A percentile compares a stretch with the other conserved stretches of the same genome.
phyloP scores from a whole-genome alignment of 495 filamentous ascomycete species.

The Trichoderma asperelloides region DNA sequence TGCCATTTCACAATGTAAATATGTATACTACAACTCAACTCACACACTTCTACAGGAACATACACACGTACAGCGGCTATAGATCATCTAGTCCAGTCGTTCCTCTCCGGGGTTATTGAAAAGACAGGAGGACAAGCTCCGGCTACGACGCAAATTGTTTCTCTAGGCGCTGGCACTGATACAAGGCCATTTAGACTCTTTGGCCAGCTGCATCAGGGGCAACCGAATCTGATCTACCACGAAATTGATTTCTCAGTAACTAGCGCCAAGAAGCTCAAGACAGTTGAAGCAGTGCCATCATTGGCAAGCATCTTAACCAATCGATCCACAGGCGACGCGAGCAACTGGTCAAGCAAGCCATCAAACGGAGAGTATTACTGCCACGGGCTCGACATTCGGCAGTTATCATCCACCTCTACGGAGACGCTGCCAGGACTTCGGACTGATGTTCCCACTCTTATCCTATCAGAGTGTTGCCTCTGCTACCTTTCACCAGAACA shows the following conservation, averaged over 20 bases:
- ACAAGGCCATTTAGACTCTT: constrained; percentile 73
- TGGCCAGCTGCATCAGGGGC: constrained; percentile 18
- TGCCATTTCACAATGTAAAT: constrained; percentile 13
- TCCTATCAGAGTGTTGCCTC: constrained; percentile 91
- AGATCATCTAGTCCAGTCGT: constrained; percentile 65
- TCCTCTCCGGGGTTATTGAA: constrained; percentile 41
- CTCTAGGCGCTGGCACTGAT: constrained; percentile 88
- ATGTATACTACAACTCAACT: constrained; percentile 10
- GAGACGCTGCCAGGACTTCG: constrained; percentile 24
- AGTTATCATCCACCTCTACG: constrained; percentile 28
- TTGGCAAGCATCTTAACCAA: constrained; percentile 24
- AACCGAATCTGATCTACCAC: constrained; percentile 60
- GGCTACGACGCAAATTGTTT: constrained; percentile 71
- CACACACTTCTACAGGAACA: constrained; percentile 51
- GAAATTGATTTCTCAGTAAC: constrained; percentile 86
- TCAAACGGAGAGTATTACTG: constrained; percentile 49
- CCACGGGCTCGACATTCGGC: constrained; percentile 75
- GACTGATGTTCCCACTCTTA: constrained; percentile 58
- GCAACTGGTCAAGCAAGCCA: constrained; percentile 24
- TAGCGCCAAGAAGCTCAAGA: constrained; percentile 48
- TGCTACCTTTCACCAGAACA: constrained; percentile 65
- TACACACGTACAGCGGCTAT: constrained; percentile 86
- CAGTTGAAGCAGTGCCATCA: constrained; percentile 21
- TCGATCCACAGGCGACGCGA: constrained; percentile 12
- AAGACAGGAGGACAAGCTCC: constrained; percentile 2